Conservation (phyloP, 1,284 basidiomycete species). For the Ustilago sp. region DNA sequence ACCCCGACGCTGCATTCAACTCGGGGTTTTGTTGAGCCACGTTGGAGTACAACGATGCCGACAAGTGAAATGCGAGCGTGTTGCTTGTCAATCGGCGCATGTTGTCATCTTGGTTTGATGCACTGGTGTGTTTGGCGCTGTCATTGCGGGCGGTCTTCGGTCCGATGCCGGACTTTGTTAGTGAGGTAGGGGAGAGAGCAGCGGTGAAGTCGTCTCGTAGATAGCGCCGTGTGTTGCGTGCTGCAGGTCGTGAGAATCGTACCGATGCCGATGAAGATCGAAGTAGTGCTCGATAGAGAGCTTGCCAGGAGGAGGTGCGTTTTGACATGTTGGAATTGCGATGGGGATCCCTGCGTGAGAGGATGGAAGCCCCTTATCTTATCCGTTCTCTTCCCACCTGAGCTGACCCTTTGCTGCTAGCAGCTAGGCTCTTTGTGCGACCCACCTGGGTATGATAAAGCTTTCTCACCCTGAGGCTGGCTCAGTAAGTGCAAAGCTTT, state of each 20-base stretch:
- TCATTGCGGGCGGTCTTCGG: conserved; percentile 2
- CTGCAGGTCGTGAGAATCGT: conserved; percentile 47
- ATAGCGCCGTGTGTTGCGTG: conserved; percentile 50
- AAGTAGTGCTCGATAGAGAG: conserved; percentile 33
- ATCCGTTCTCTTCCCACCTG: not conserved
- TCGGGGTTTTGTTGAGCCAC: not conserved
- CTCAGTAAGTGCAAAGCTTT: not conserved
- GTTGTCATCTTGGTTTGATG: not conserved
- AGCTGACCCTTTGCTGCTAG: not conserved
- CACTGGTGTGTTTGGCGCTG: not conserved
- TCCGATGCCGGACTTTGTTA: not conserved
- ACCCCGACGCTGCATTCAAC: not conserved
- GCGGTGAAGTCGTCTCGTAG: conserved; percentile 39
- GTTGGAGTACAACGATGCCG: conserved; percentile 19
- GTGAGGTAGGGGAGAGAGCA: not conserved
- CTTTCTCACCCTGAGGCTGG: not conserved
- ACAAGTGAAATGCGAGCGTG: conserved; percentile 42
- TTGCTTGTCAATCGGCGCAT: conserved; percentile 13
- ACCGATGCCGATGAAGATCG: conserved; percentile 36
- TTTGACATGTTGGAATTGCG: conserved; percentile 3
- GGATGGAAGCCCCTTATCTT: not conserved
- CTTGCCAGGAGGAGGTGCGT: conserved; percentile 12
- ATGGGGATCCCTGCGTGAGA: too few relatives aligned
- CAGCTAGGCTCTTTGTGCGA: not conserved
- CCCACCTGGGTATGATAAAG: not conserved